Evolutionary conservation across 73 alveolate genomes (phyloP), one percentile per base, ranked within the genome.

Genomic region (Loxodes magnus): DNA sequence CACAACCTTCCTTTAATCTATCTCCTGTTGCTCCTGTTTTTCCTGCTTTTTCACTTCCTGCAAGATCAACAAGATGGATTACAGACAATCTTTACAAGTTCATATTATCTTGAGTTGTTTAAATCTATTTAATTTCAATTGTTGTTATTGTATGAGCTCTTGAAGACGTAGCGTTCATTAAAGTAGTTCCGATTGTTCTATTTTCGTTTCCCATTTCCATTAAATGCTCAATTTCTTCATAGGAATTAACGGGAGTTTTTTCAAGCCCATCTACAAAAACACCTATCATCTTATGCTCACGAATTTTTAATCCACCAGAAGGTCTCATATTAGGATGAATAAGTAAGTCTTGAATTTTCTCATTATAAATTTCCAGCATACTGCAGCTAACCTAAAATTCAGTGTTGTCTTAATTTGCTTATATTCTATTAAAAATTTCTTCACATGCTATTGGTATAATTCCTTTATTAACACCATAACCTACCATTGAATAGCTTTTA

Each of bases 11-110:
- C 62, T 94, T 93, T 1, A 94, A 74, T 51, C 98, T 67, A 43
- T 92, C 98, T 19, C 98, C 98, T 3, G 92, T 74, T 0, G 99
- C 99, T 14, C 98, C 98, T 3, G 99, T 94, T 54, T 85, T 74
- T 5, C 98, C 98, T 12, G 95, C 96, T 64, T 87, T 89, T 58
- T 94, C 99, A 9, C 97, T 76, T 30, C 98, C 98, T 9, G 99
- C 99, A 52, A 92, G 64, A 81, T 94, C 99, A 0, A 92, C 98
- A 74, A 94, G 56, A 63, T 92, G 88, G 44, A 94, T 89, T 57
- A 80, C 77, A n/a, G 97, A 80, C 42, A 85, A 67, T 71, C 84
- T 84, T 78, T 79, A 94, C 31, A 83, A 64, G 43, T 80, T 94
- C 54, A n/a, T 74, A 35, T 71, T 84, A 23, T 71, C 87, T 0